phyloP scores from a whole-genome alignment of 805 yeast species.

The Vanderwaltozyma tropicalis region DNA sequence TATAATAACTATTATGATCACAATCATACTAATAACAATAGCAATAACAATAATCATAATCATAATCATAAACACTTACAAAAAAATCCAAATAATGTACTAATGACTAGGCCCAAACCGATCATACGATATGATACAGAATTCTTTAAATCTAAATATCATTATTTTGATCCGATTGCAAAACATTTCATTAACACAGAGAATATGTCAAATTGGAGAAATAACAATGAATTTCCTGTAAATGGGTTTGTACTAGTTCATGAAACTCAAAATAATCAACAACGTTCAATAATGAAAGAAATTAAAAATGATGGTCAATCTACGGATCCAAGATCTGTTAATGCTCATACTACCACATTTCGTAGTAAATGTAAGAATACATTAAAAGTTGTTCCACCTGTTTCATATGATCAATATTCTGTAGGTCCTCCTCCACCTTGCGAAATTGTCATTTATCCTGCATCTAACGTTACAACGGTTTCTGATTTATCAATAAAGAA shows the following conservation, averaged over 20 bases:
- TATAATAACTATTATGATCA: too few relatives aligned
- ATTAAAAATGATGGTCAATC: slow-evolving; percentile 13
- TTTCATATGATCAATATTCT: slow-evolving; percentile 57
- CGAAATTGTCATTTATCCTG: slow-evolving; percentile 60
- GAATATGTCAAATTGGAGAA: slow-evolving; percentile 19
- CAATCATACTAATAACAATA: not conserved
- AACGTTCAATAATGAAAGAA: slow-evolving; percentile 10
- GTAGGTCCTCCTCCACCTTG: slow-evolving; percentile 64
- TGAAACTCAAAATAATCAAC: slow-evolving; percentile 10
- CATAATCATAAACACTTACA: not conserved
- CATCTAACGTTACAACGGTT: slow-evolving; percentile 5
- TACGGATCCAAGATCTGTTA: slow-evolving; percentile 20
- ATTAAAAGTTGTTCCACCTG: slow-evolving; percentile 16
- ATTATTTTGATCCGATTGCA: slow-evolving; percentile 22
- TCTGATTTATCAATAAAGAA: slow-evolving; percentile 29
- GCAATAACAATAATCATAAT: not conserved
- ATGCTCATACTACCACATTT: slow-evolving; percentile 1
- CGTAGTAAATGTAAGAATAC: slow-evolving; percentile 11
- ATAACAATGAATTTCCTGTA: slow-evolving; percentile 10
- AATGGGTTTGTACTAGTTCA: slow-evolving; percentile 19
- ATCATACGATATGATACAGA: slow-evolving; percentile 15
- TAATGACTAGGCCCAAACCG: slow-evolving; percentile 16
- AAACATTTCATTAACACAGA: slow-evolving; percentile 13
- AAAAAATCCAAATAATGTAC: not conserved
- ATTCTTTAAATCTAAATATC: slow-evolving; percentile 18